These are phyloP conservation scores for Aeminium ludgeri DNA, from an alignment of 495 filamentous ascomycete genomes.

Conservation along the genomic window DNA sequence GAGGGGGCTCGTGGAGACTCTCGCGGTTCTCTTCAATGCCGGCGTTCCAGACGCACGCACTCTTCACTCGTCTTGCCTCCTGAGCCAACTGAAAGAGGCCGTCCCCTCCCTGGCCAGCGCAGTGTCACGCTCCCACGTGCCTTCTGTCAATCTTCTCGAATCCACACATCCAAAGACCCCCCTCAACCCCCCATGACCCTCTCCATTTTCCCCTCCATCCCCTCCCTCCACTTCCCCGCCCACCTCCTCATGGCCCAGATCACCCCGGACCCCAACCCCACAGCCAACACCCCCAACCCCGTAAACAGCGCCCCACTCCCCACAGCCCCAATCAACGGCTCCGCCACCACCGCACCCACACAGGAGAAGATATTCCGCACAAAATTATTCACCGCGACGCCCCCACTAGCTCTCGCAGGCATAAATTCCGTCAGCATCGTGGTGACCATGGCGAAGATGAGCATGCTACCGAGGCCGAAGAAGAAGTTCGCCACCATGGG, in stretches of 20 bases:
- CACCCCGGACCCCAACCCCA: constrained; percentile 30
- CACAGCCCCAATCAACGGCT: constrained; percentile 63
- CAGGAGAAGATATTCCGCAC: constrained; percentile 75
- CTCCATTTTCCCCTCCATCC: constrained; percentile 41
- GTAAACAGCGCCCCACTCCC: constrained; percentile 87
- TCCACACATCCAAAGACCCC: no score
- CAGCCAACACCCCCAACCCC: constrained; percentile 48
- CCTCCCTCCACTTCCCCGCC: constrained; percentile 48
- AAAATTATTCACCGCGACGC: constrained; percentile 73
- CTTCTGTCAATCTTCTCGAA: no score
- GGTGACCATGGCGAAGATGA: constrained; percentile 45
- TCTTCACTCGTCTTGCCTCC: no score
- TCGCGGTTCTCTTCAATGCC: no score
- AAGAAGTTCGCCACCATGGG: constrained; percentile 68
- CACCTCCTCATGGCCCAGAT: constrained; percentile 51
- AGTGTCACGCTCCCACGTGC: no score
- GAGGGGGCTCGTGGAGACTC: no score
- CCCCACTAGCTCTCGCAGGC: constrained; percentile 52
- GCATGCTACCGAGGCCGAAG: constrained; percentile 77
- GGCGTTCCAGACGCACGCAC: no score
- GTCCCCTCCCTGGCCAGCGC: no score
- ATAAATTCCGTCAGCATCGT: constrained; percentile 56
- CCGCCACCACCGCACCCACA: constrained; percentile 54
- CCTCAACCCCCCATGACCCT: constrained; percentile 10
- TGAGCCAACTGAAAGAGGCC: no score